These are phyloP conservation scores for Calocybe gangraenosa DNA, from an alignment of 768 basidiomycete genomes.

Conservation along the genomic window DNA sequence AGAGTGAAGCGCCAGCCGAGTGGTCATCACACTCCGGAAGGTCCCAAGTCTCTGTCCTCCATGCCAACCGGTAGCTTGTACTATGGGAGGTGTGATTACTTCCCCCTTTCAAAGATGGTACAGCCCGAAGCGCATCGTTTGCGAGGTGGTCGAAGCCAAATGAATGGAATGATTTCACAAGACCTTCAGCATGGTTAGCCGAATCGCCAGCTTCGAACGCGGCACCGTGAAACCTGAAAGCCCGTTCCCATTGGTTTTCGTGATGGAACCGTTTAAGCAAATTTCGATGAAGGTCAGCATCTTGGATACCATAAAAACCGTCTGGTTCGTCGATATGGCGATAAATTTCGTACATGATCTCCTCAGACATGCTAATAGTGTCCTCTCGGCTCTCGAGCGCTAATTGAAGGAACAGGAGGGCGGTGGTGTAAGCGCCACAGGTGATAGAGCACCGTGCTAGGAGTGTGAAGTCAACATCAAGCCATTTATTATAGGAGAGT, in stretches of 20 bases:
- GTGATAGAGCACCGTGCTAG: conserved; percentile 69
- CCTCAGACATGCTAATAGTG: conserved; percentile 38
- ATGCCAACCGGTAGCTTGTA: conserved; percentile 78
- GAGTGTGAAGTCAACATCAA: conserved; percentile 68
- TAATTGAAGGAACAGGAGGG: conserved; percentile 85
- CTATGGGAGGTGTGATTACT: conserved; percentile 30
- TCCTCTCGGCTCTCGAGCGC: conserved; percentile 45
- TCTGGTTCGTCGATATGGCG: conserved; percentile 96
- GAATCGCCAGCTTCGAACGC: conserved; percentile 59
- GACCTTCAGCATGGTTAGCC: conserved; percentile 49
- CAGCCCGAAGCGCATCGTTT: conserved; percentile 53
- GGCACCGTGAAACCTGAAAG: conserved; percentile 88
- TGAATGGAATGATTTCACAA: conserved; percentile 78
- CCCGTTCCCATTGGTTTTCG: conserved; percentile 89
- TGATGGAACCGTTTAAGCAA: conserved; percentile 87
- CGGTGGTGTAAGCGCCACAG: conserved; percentile 86
- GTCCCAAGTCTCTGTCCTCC: conserved; percentile 96
- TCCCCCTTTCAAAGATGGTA: conserved; percentile 25
- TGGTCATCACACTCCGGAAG: conserved; percentile 60
- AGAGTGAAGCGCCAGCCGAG: conserved; percentile 58
- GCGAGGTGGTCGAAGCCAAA: conserved; percentile 93
- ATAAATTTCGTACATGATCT: conserved; percentile 88
- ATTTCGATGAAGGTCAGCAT: conserved; percentile 71
- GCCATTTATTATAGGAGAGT: conserved; percentile 72
- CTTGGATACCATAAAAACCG: conserved; percentile 93